Percentiles rank a stretch among this genome's conserved stretches.
These are phyloP conservation scores for Kodamaea lidongshanica DNA, from an alignment of 805 yeast genomes.

Conservation along the genomic window DNA sequence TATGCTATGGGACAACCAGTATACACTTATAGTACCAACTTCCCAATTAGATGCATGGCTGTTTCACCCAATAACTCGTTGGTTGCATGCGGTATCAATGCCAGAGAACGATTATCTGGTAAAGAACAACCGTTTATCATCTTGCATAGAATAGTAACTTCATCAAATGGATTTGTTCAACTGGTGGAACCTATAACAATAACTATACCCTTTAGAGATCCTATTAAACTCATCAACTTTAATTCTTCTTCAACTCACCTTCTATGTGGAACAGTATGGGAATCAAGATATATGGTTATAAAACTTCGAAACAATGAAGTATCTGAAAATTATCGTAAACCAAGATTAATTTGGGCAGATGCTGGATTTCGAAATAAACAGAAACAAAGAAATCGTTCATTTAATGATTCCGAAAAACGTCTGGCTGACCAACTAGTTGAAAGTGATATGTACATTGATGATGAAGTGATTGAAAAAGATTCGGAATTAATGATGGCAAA, in stretches of 20 bases:
- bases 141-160: conserved; percentile 38
- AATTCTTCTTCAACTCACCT: conserved; percentile 66
- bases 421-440: no score
- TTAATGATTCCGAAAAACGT: conserved; percentile 2
- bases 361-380: conserved; percentile 3
- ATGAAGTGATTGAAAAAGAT: conserved; percentile 10
- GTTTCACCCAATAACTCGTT: conserved; percentile 58
- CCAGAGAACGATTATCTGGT: conserved; percentile 61
- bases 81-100: conserved; percentile 78
- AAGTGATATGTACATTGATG: no score
- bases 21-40: conserved; percentile 61
- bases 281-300: conserved; percentile 72
- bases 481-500: conserved; percentile 49
- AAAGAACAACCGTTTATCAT: conserved; percentile 73
- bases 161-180: conserved; percentile 5
- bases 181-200: conserved; percentile 59
- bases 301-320: conserved; percentile 56
- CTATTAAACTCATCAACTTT: conserved; percentile 67
- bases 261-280: conserved; percentile 71
- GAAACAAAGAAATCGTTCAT: conserved; percentile 3
- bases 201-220: conserved; percentile 81
- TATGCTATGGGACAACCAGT: conserved; percentile 52
- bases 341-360: conserved; percentile 37
- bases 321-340: conserved; percentile 28
- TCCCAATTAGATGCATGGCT: conserved; percentile 75